Conservation (phyloP, 441 rosid genomes). For the Euphorbia celastroides region DNA sequence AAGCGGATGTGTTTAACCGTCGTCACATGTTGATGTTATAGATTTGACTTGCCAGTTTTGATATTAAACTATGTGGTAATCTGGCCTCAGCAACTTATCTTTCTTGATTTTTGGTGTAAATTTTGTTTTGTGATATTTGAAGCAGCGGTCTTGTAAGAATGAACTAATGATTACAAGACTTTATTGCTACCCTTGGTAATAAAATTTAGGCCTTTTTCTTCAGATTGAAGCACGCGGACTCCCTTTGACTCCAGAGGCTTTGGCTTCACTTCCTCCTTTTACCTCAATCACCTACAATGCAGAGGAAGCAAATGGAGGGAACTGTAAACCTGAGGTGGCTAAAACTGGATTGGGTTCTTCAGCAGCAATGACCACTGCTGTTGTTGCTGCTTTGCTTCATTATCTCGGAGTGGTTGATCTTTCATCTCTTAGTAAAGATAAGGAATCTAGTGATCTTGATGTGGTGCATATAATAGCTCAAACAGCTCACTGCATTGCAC, state of each 20-base stretch:
- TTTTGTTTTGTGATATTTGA: background rate
- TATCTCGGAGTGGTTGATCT: slow-evolving; percentile 83
- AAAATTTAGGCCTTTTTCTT: slow-evolving; percentile 4
- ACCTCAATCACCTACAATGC: slow-evolving; percentile 78
- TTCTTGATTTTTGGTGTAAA: background rate
- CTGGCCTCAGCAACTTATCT: too few relatives aligned
- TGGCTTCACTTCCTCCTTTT: slow-evolving; percentile 81
- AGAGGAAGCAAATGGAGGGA: slow-evolving; percentile 52
- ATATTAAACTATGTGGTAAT: slow-evolving; percentile 6
- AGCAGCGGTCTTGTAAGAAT: background rate
- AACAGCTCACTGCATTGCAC: slow-evolving; percentile 94
- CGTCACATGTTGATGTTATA: too few relatives aligned
- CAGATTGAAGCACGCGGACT: slow-evolving; percentile 90
- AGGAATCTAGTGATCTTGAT: slow-evolving; percentile 48
- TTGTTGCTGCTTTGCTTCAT: slow-evolving; percentile 85
- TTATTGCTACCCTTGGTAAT: too few relatives aligned
- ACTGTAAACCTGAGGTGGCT: slow-evolving; percentile 92
- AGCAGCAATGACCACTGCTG: slow-evolving; percentile 98
- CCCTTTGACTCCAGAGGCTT: slow-evolving; percentile 73
- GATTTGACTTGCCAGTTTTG: background rate
- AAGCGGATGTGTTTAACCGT: background rate
- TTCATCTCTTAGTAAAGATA: slow-evolving; percentile 35
- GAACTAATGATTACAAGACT: background rate
- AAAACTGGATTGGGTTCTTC: slow-evolving; percentile 99
- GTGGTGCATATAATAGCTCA: slow-evolving; percentile 80